Evolutionary conservation across 2,329 filamentous ascomycete genomes (phyloP), one percentile per base, ranked within the genome.

Genomic region (Paracoccidioides lutzii): DNA sequence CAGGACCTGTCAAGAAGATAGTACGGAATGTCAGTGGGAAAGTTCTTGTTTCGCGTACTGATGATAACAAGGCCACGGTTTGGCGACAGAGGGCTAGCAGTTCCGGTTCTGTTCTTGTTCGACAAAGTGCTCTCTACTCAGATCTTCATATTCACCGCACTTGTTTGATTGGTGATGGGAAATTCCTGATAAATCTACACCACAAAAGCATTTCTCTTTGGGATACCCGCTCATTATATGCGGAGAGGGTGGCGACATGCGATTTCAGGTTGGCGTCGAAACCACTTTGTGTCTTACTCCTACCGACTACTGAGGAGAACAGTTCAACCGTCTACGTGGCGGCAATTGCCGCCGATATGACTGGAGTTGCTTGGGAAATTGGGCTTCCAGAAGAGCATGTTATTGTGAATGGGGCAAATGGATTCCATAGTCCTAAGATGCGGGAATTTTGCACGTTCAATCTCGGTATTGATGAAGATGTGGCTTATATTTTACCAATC

Each of bases 361-460:
- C 81, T 55, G 89, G 90, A 0, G 76, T 93, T 48, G 87, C 89
- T 0, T 95, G 90, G 89, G 83, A 93, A 67, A 70, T 93, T 22
- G 73, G 74, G 15, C 71, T 90, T 14, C 85, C 86, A 0, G 66
- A 71, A 42, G 65, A 55, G 46, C 64, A 62, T 3, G 66, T 66
- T 32, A 66, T 62, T 14, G 53, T 54, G 2, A 57, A 66, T 52
- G 63, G 67, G 8, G 61, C 65, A 2, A 73, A 77, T 43, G 67
- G 68, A 15, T 63, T 68, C 37, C 59, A 60, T 53, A 51, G 62
- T 43, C 68, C 70, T 6, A 73, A 75, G 0, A 74, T 93, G 38
- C 69, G 72, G 12, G 80, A 90, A 60, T 88, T 89, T 60, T 88
- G 82, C 65, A 78, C 71, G 1, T 93, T 95, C 65, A 75, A 83